Base-by-base conservation (phyloP, 2,329 filamentous ascomycete genomes). In the Exophiala aquamarina region DNA sequence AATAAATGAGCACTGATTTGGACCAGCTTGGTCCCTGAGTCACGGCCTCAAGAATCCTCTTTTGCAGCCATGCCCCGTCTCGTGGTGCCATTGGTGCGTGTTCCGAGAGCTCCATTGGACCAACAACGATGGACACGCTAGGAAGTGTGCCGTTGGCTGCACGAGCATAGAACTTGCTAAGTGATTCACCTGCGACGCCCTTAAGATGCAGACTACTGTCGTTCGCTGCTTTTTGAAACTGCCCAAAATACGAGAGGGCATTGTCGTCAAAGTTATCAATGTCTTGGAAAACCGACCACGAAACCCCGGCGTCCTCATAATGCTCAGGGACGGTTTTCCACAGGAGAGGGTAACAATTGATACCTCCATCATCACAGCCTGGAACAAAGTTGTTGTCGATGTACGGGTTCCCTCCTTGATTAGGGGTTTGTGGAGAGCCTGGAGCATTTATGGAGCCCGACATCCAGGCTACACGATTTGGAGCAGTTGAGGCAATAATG, bases 1-100 rank as follows among this genome's bases (percentile, higher is more conserved):
- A n/a, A n/a, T n/a, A n/a, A n/a, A n/a, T n/a, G n/a, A n/a, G n/a
- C n/a, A n/a, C n/a, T n/a, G n/a, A n/a, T n/a, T n/a, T n/a, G n/a
- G n/a, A n/a, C n/a, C n/a, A n/a, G n/a, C n/a, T n/a, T n/a, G n/a
- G n/a, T n/a, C n/a, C n/a, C n/a, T n/a, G n/a, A n/a, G n/a, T n/a
- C n/a, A n/a, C n/a, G n/a, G n/a, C n/a, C n/a, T n/a, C n/a, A n/a
- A n/a, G n/a, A n/a, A n/a, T n/a, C n/a, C n/a, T n/a, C n/a, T n/a
- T n/a, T n/a, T n/a, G n/a, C n/a, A 81, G 64, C 75, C 76, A 81
- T 3, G 68, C 76, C 11, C 77, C 77, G 47, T 80, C 77, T 48
- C 69, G 71, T 2, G 77, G 76, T 33, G 69, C 67, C 55, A 74
- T 78, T 0, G 76, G 75, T 2, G 75, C 70, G 56, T 80, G 76